Base-by-base conservation (phyloP, 495 filamentous ascomycete genomes). In the Daldinia caldariorum region DNA sequence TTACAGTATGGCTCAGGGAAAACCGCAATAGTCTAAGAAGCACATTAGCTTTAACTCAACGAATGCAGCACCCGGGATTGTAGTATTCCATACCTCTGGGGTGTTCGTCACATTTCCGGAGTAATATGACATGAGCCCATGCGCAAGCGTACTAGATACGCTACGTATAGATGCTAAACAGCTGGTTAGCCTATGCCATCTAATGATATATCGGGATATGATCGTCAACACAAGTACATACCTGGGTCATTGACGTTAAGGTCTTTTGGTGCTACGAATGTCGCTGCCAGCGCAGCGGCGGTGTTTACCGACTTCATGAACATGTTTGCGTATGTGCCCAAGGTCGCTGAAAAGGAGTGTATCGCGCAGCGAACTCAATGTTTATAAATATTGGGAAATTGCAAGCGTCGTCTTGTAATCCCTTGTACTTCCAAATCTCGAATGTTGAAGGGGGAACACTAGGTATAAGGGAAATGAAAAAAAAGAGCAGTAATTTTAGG, bases 1-100 rank as follows among this genome's bases (percentile, higher is more conserved):
- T 70, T 75, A 77, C 74, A 94, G 76, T 94, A 92, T 12, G 90
- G 90, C 60, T 82, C 71, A 0, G 89, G 89, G 14, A 94, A 80
- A 61, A 90, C 89, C 29, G 86, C 89, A 34, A 90, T 68, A 53
- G 74, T 78, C 74, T 77, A 56, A n/a, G 26, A 50, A 50, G 32
- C 7, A 31, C 83, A 34, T 76, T 55, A 76, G 74, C 47, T 29
- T 9, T 22, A 8, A 12, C 35, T 41, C 18, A 55, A 29, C 31
- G 6, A 34, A 65, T n/a, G 38, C 20, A 50, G 14, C 18, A 64
- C 22, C 61, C 16, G 20, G 73, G 57, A 82, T 13, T 18, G 7
- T n/a, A 7, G 51, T 26, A 53, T 50, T 10, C 6, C 54, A 45
- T 68, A 78, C 73, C 79, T 61, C 86, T 7, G 88, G 88, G 9